A percentile compares a stretch with the other conserved stretches of the same genome.
phyloP scores from a whole-genome alignment of 768 basidiomycete species.

The Tylopilus vinaceipallidus region DNA sequence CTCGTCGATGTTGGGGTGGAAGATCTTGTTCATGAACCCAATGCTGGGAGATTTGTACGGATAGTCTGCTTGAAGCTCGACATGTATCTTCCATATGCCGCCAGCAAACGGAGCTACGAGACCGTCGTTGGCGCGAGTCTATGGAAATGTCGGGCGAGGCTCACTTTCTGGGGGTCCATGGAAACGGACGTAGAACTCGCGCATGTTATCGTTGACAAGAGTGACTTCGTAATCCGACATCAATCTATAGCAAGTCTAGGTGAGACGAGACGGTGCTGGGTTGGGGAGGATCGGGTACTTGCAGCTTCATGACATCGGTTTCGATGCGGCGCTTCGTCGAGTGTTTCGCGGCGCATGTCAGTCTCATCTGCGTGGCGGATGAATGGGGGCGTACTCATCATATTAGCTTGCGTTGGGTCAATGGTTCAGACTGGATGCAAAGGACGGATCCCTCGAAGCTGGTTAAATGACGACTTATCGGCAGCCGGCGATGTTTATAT shows the following conservation, averaged over 20 bases:
- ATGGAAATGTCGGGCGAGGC: conserved; percentile 29
- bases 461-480: conserved; percentile 17
- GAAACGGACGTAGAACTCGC: conserved; percentile 98
- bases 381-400: conserved; percentile 55
- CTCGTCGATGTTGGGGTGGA: conserved; percentile 99
- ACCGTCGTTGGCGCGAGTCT: conserved; percentile 3
- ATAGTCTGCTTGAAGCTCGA: conserved; percentile 97
- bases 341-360: conserved; percentile 43
- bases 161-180: conserved; percentile 91
- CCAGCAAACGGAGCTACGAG: conserved; percentile 89
- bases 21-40: conserved; percentile 99
- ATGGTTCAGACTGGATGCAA: conserved; percentile 12
- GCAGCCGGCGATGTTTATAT: conserved; percentile 5
- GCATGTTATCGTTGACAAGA: conserved; percentile 97
- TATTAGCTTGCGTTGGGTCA: conserved; percentile 31
- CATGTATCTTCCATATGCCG: conserved; percentile 99
- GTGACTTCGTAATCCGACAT: conserved; percentile 99
- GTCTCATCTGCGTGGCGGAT: conserved; percentile 17
- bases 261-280: conserved; percentile 8
- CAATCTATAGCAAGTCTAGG: conserved; percentile 52
- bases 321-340: conserved; percentile 94
- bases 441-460: conserved; percentile 4
- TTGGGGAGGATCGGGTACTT: conserved; percentile 25
- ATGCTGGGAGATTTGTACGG: conserved; percentile 99
- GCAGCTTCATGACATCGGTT: conserved; percentile 99